Conservation (phyloP, 129 eudicot genomes). For the Tagetes erecta region DNA sequence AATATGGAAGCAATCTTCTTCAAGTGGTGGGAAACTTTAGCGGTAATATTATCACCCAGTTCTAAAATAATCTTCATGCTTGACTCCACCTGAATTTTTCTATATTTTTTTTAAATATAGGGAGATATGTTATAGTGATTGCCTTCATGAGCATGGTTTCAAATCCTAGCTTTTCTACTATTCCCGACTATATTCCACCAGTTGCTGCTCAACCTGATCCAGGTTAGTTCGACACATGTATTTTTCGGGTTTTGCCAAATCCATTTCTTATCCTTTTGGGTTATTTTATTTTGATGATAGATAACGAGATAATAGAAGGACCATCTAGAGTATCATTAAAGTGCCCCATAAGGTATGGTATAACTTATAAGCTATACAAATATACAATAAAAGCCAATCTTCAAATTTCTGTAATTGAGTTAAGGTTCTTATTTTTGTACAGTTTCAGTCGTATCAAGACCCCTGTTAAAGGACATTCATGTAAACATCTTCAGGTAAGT, state of each 20-base stretch:
- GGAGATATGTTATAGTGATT: conserved; percentile 56
- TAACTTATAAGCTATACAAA: background rate
- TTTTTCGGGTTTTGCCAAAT: conserved; percentile 1
- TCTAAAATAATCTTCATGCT: conserved; percentile 14
- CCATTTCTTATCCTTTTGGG: conserved; percentile 4
- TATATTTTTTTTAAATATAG: conserved; percentile 35
- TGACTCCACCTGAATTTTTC: conserved; percentile 4
- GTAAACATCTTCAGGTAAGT: conserved; percentile 83
- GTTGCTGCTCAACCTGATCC: conserved; percentile 52
- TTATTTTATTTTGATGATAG: conserved; percentile 36
- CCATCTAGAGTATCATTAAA: conserved; percentile 75
- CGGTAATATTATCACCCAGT: conserved; percentile 40
- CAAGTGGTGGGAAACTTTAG: conserved; percentile 86
- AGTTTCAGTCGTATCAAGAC: conserved; percentile 65
- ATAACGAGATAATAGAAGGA: conserved; percentile 80
- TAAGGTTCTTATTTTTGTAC: conserved; percentile 26
- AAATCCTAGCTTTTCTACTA: conserved; percentile 36
- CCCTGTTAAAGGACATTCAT: conserved; percentile 82
- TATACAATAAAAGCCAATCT: conserved; percentile 1
- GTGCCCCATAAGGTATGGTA: conserved; percentile 96
- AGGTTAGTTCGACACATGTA: conserved; percentile 35
- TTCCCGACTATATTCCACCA: conserved; percentile 62
- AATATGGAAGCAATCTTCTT: conserved; percentile 83
- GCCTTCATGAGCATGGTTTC: conserved; percentile 59
- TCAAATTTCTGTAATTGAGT: background rate